Evolutionary conservation across 2,329 filamentous ascomycete species (phyloP).

Genomic region (Cladophialophora carrionii): DNA sequence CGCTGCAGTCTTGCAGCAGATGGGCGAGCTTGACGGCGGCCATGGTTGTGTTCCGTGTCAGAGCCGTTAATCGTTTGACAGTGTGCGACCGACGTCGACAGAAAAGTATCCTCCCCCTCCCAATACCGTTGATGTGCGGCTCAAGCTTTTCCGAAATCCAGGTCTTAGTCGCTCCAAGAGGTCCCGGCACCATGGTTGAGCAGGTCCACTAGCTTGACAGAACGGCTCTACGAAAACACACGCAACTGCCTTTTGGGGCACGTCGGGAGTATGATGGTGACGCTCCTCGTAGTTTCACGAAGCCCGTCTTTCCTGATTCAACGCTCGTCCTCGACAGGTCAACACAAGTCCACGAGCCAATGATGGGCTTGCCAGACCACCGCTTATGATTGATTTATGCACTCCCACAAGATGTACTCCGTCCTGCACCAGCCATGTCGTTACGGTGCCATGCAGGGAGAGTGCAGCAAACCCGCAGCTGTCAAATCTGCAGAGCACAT

Average conservation of each 20-base stretch:
- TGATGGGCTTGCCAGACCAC: neutral
- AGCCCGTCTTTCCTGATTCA: neutral
- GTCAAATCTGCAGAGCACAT: slow-evolving; percentile 4
- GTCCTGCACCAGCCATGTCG: neutral
- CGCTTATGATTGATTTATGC: neutral
- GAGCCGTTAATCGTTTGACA: neutral
- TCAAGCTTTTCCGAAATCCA: neutral
- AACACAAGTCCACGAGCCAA: neutral
- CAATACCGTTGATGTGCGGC: neutral
- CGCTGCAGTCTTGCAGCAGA: neutral
- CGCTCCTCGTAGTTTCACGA: too few species aligned
- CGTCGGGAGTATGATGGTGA: too few species aligned
- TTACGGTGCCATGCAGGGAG: neutral
- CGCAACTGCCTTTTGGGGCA: too few species aligned
- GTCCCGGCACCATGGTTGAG: neutral
- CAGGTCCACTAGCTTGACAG: neutral
- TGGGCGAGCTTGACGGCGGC: neutral
- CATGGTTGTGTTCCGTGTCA: neutral
- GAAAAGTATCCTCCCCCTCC: neutral
- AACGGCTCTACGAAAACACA: neutral
- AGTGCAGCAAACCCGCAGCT: slow-evolving; percentile 2
- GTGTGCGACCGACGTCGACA: neutral
- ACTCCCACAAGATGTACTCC: neutral
- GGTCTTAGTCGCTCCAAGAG: neutral
- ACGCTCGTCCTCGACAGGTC: neutral